These are phyloP conservation scores for Sporothrix luriei DNA, from an alignment of 2,329 filamentous ascomycete species.

Conservation along the genomic window DNA sequence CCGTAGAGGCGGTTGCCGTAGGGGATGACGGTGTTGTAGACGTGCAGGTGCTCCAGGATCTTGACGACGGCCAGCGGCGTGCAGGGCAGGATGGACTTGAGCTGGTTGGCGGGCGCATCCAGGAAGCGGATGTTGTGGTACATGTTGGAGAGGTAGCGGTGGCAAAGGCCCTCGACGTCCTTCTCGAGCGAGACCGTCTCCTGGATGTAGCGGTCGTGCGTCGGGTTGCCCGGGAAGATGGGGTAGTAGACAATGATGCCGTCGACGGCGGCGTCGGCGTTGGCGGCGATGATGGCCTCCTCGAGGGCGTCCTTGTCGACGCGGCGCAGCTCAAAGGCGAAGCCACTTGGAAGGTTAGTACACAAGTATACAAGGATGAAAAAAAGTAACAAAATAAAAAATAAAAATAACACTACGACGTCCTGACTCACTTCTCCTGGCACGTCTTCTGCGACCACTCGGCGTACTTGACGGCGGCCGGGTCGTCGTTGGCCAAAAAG, in stretches of 20 bases:
- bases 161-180: constrained; percentile 92
- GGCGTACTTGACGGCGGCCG: constrained; percentile 88
- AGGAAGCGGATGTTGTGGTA: constrained; percentile 97
- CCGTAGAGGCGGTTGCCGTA: constrained; percentile 92
- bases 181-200: constrained; percentile 88
- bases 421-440: constrained; percentile 78
- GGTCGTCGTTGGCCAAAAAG: constrained; percentile 89
- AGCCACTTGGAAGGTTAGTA: constrained; percentile 63
- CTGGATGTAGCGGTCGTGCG: constrained; percentile 92
- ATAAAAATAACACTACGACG: background rate
- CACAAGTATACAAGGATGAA: background rate
- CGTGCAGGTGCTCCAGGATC: constrained; percentile 91
- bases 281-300: constrained; percentile 82
- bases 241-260: constrained; percentile 98
- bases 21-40: constrained; percentile 93
- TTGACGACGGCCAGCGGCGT: constrained; percentile 96
- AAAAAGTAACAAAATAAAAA: background rate
- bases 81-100: constrained; percentile 93
- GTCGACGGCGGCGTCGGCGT: constrained; percentile 74
- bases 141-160: constrained; percentile 98
- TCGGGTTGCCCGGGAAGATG: constrained; percentile 78
- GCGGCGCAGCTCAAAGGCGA: constrained; percentile 81
- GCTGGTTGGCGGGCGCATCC: constrained; percentile 72
- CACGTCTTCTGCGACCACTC: constrained; percentile 98
- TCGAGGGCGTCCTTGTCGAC: constrained; percentile 88